phyloP scores from a whole-genome alignment of 78 protist genomes.

The Dictyostelium brefeldianum region DNA sequence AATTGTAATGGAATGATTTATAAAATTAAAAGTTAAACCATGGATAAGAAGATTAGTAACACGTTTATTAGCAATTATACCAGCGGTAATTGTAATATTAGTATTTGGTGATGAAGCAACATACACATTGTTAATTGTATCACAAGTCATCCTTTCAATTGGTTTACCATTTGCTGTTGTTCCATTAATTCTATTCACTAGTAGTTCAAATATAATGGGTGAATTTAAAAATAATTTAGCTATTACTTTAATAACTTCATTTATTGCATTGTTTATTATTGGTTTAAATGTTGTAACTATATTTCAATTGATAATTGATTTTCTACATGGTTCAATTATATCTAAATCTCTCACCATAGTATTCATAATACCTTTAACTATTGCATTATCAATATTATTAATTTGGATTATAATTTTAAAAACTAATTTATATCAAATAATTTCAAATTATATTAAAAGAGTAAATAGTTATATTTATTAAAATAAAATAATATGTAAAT shows the following conservation, averaged over 20 bases:
- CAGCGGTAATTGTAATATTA: conserved; percentile 57
- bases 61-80: conserved; percentile 86
- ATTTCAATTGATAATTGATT: not conserved
- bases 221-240: not conserved
- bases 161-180: conserved; percentile 89
- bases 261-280: conserved; percentile 19
- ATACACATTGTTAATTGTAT: conserved; percentile 35
- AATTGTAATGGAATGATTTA: conserved; percentile 91
- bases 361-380: not conserved
- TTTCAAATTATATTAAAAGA: not conserved
- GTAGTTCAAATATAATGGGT: conserved; percentile 40
- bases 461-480: not conserved
- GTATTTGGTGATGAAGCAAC: conserved; percentile 20
- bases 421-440: not conserved
- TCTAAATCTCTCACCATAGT: not conserved
- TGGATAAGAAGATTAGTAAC: conserved; percentile 88
- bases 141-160: conserved; percentile 61
- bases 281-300: conserved; percentile 12
- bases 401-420: conserved; percentile 5
- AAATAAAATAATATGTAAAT: not conserved
- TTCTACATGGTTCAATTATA: not conserved
- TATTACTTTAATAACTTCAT: not conserved
- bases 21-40: conserved; percentile 75
- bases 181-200: conserved; percentile 79
- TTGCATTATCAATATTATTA: not conserved